Evolutionary conservation across 164 flowering plant species (phyloP), one percentile per base, ranked within the genome.

Genomic region (Nelumbo lutea): DNA sequence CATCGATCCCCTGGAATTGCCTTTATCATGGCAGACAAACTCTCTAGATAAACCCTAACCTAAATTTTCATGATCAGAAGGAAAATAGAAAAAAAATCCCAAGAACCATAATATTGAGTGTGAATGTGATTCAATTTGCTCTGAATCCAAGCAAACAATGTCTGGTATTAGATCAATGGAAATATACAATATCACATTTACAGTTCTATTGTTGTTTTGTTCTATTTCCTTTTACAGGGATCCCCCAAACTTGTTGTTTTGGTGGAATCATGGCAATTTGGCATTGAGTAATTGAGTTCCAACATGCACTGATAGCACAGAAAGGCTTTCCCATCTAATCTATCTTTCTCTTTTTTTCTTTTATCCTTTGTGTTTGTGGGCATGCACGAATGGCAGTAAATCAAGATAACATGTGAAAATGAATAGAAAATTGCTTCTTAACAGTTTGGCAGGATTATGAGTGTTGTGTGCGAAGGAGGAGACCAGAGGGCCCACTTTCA

Each of bases 401-500:
- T 46, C 50, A 42, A 47, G 61, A 67, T 60, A 62, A 40, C 64
- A 65, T 76, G 73, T 76, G 75, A 65, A 67, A 75, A 71, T 40
- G 64, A 52, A 52, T 51, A 65, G 71, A 72, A 41, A 75, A 67
- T 51, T 76, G 79, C 70, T 70, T 65, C 76, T 48, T 13, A 62
- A 72, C 66, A 6, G 51, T 41, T 64, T 7, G 68, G 75, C 77
- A 77, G 38, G 60, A 15, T 64, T 56, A 79, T 79, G 78, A 72
- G 59, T 76, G 77, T 41, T 83, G 88, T 75, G n/a, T 5, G 59
- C 62, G 13, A 72, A 61, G 71, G 68, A 68, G 87, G 87, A 73
- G 70, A 79, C 90, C 47, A 51, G 69, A 69, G 83, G 87, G 86
- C 1, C 85, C 85, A 73, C 15, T 39, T 13, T 75, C 77, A 72